A percentile compares a stretch with the other conserved stretches of the same genome.
These are phyloP conservation scores for Botrytis porri DNA, from an alignment of 2,329 filamentous ascomycete genomes.

Conservation along the genomic window DNA sequence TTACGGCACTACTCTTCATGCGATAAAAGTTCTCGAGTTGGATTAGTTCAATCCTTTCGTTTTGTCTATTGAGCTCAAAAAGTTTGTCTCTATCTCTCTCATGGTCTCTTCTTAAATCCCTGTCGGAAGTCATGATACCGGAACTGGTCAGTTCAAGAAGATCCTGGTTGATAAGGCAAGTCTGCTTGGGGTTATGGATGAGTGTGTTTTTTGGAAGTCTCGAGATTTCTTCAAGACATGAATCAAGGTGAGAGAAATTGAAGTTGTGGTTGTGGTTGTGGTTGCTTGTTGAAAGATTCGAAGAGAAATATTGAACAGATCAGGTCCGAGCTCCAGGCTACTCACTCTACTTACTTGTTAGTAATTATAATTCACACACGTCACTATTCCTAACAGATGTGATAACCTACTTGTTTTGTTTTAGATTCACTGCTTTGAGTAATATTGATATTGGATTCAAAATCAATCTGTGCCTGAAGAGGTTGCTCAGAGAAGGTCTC, in stretches of 20 bases:
- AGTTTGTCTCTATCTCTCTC: background rate
- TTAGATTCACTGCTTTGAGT: background rate
- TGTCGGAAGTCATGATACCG: background rate
- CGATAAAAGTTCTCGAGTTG: background rate
- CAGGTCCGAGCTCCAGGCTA: background rate
- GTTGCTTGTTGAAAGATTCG: background rate
- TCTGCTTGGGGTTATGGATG: background rate
- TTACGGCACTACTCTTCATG: background rate
- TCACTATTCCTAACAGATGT: background rate
- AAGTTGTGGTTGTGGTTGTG: background rate
- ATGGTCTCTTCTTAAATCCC: background rate
- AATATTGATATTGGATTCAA: too few relatives aligned
- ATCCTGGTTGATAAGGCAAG: background rate
- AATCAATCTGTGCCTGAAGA: background rate
- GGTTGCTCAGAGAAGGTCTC: background rate
- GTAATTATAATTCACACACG: too few relatives aligned
- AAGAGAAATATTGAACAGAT: too few relatives aligned
- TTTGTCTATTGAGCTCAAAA: background rate
- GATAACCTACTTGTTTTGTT: background rate
- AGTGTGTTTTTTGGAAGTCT: background rate
- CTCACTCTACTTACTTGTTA: background rate
- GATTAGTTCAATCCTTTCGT: background rate
- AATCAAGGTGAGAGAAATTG: background rate
- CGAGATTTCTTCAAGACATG: background rate
- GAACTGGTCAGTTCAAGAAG: too few relatives aligned